Evolutionary conservation across 257 asterid genomes (phyloP), one percentile per base, ranked within the genome.

Genomic region (Capsicum rhomboideum): DNA sequence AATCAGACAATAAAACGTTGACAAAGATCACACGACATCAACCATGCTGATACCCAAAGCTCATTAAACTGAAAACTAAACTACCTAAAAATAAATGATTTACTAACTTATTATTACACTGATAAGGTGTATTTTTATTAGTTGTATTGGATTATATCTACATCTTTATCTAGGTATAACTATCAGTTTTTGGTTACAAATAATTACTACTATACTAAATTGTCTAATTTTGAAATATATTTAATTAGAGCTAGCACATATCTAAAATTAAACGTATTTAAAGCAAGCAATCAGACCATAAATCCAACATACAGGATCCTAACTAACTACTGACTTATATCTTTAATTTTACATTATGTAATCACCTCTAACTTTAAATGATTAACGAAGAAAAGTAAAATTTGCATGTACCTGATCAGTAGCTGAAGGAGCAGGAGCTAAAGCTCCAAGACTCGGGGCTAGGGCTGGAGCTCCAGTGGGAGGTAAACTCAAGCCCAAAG

Each of bases 381-480:
- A 42, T 71, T 40, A 42, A 42, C 3, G 2, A 71, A 42, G 20
- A 42, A 53, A 37, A 50, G n/a, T 10, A 44, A 21, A 49, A 21
- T 29, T 26, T 0, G 31, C 42, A 66, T 52, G 28, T 21, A 85
- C 85, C 85, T 59, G 83, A 75, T 85, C 88, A 29, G 88, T 74
- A 3, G 85, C 80, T 13, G 85, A 9, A 42, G 83, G 83, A 53
- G 83, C 49, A 34, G 87, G 87, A 23, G 87, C 29, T 8, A 81
- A 52, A 67, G 67, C 28, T 20, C 81, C 82, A 1, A 80, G 42
- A 69, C 77, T 72, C 17, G 87, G 87, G n/a, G 82, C 78, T 44
- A 83, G 85, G 23, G 82, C 82, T 55, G 87, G 85, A 44, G 78
- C 77, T 21, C 64, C 64, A 17, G 79, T 17, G 21, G 87, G 86